Evolutionary conservation across 768 basidiomycete genomes (phyloP), one percentile per base, ranked within the genome.

Genomic region (Solioccasus polychromus): DNA sequence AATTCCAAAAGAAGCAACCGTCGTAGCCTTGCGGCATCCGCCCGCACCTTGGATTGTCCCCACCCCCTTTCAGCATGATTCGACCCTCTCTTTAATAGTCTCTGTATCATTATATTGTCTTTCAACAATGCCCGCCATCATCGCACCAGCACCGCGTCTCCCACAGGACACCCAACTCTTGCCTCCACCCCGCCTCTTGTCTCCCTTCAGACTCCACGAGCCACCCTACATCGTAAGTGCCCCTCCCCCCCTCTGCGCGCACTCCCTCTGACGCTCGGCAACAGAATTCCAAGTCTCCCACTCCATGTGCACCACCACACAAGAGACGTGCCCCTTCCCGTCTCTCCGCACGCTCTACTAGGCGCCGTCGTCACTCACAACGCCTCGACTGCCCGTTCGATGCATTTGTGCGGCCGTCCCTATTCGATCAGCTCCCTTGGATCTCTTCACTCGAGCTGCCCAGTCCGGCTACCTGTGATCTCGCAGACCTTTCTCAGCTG

Each of bases 361-460:
- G 70, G 48, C 73, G 71, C 14, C 68, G 69, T 36, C 75, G 72
- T 39, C 74, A 70, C n/a, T 59, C 58, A 26, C 51, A 64, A n/a
- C 72, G 70, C 22, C 36, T 66, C 22, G 76, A 78, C 50, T 73
- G 67, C 32, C 65, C 64, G 23, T 44, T 71, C 46, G 68, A 72
- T 32, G 53, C 69, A 30, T 55, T 58, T 49, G 58, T 53, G 4
- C 62, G 68, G 2, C 47, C 59, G 29, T 52, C 70, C 36, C 52
- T 68, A 34, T 83, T 86, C 59, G 84, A 86, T 67, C 68, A 73
- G 22, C 74, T 87, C 9, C 81, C 84, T 4, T 87, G 84, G 83
- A 80, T 83, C 42, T 71, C 81, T 20, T 71, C 77, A 8, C 67
- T 85, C 39, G 78, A 85, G 41, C 48, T 65, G 41, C 50, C 75